These are phyloP conservation scores for Mortierella sp. DNA, from an alignment of 371 early-diverging fungal species.

Conservation along the genomic window DNA sequence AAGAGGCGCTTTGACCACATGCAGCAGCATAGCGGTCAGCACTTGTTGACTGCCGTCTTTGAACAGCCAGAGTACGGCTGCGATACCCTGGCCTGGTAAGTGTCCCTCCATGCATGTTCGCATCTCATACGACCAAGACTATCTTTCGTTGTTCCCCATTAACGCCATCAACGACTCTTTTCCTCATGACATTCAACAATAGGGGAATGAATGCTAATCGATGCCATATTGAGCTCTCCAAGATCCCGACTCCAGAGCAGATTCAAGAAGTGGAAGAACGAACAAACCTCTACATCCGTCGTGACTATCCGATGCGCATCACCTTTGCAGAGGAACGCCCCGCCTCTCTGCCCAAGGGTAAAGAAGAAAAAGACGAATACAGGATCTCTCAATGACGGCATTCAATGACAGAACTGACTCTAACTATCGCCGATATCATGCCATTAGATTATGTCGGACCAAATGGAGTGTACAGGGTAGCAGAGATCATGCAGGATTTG, in stretches of 20 bases:
- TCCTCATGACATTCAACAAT: no score
- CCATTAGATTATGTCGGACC: slow-evolving; percentile 67
- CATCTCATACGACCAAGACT: neutral
- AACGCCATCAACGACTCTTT: no score
- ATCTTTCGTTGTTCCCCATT: neutral
- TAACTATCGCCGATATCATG: neutral
- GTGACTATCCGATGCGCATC: slow-evolving; percentile 59
- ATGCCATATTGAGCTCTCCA: slow-evolving; percentile 70
- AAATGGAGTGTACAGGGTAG: slow-evolving; percentile 66
- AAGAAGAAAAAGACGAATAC: no score
- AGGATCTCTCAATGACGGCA: no score
- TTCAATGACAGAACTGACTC: no score
- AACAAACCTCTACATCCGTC: slow-evolving; percentile 69
- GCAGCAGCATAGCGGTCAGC: slow-evolving; percentile 87
- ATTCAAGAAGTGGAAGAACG: slow-evolving; percentile 61
- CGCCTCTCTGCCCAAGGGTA: slow-evolving; percentile 62
- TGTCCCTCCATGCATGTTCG: neutral
- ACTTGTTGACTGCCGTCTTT: slow-evolving; percentile 78
- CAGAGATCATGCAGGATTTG: slow-evolving; percentile 61
- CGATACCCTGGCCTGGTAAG: slow-evolving; percentile 76
- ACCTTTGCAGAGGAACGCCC: slow-evolving; percentile 60
- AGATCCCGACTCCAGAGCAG: slow-evolving; percentile 57
- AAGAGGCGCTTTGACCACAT: slow-evolving; percentile 78
- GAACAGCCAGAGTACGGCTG: slow-evolving; percentile 65
- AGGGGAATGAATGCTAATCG: slow-evolving; percentile 69